Evolutionary conservation across 1,284 basidiomycete genomes (phyloP).

Genomic region (Cryptococcus sp.): DNA sequence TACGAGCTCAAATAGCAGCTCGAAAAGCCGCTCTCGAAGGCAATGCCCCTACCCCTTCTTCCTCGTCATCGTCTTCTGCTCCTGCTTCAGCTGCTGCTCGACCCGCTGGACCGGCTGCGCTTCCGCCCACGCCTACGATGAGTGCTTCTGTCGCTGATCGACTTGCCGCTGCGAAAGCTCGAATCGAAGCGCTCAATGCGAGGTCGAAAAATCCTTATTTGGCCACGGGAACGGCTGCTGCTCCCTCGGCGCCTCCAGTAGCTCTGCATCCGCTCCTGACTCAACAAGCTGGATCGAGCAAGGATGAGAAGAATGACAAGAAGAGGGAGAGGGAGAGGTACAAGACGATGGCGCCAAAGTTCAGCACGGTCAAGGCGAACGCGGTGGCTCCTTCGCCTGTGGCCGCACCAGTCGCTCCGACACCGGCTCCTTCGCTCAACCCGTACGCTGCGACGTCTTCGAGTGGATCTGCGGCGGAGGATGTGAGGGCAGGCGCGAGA

Average conservation of each 20-base stretch:
- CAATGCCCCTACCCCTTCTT: conserved; percentile 23
- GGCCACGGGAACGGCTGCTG: conserved; percentile 40
- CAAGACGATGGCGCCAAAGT: conserved; percentile 96
- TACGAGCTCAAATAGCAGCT: conserved; percentile 69
- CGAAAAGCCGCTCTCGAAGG: conserved; percentile 72
- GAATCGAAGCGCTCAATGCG: conserved; percentile 70
- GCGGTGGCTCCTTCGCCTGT: too few relatives aligned
- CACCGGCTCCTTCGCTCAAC: conserved; percentile 54
- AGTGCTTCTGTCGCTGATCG: conserved; percentile 62
- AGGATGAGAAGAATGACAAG: conserved; percentile 40
- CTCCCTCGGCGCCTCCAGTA: conserved; percentile 49
- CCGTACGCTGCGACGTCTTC: conserved; percentile 53
- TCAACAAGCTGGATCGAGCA: conserved; percentile 49
- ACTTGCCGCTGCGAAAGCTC: conserved; percentile 70
- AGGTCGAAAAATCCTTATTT: conserved; percentile 45
- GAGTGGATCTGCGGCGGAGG: conserved; percentile 40
- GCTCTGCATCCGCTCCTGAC: conserved; percentile 81
- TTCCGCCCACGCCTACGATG: conserved; percentile 43
- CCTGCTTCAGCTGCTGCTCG: conserved; percentile 15
- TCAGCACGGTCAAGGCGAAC: conserved; percentile 77
- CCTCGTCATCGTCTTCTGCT: conserved; percentile 14
- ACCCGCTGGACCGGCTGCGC: conserved; percentile 36
- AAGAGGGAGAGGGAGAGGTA: conserved; percentile 52
- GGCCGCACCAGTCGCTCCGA: conserved; percentile 50
- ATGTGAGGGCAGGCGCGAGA: conserved; percentile 51